Percentiles rank a stretch among this genome's conserved stretches.
Conservation (phyloP, 2,329 filamentous ascomycete genomes). For the Rachicladosporium sp. region DNA sequence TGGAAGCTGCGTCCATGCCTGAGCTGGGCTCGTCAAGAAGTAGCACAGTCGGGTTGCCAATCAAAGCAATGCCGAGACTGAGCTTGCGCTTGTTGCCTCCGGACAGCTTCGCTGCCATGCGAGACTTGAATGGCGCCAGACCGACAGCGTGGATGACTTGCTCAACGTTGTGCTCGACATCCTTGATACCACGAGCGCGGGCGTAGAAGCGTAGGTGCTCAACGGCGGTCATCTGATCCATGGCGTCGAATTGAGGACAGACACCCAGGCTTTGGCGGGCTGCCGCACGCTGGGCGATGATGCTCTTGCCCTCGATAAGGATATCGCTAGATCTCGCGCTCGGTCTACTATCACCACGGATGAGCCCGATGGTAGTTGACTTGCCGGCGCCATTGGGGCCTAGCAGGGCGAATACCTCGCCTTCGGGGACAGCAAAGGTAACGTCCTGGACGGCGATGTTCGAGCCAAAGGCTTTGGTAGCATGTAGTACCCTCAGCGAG, state of each 20-base stretch:
- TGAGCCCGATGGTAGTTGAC: constrained; percentile 75
- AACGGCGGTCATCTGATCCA: constrained; percentile 79
- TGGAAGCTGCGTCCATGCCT: constrained; percentile 81
- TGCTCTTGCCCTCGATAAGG: constrained; percentile 64
- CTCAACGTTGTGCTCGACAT: constrained; percentile 64
- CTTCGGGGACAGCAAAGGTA: constrained; percentile 68
- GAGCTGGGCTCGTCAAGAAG: constrained; percentile 81
- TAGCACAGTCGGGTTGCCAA: constrained; percentile 80
- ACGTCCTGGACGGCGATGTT: constrained; percentile 79
- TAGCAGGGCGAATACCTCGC: constrained; percentile 78
- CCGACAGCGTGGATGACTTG: constrained; percentile 74
- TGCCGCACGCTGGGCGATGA: constrained; percentile 56
- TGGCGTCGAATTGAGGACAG: constrained; percentile 64
- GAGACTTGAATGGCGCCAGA: constrained; percentile 53
- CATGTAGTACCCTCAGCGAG: constrained; percentile 64
- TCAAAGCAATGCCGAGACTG: constrained; percentile 75
- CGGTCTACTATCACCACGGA: constrained; percentile 76
- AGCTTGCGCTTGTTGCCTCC: constrained; percentile 94
- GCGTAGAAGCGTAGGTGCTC: constrained; percentile 88
- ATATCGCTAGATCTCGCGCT: constrained; percentile 62
- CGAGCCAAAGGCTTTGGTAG: constrained; percentile 67
- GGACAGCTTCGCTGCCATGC: constrained; percentile 68
- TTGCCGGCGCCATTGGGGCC: constrained; percentile 90
- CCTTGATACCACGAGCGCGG: constrained; percentile 61
- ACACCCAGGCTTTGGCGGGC: constrained; percentile 76